phyloP scores from a whole-genome alignment of 768 basidiomycete species.

The Lactarius sp. region DNA sequence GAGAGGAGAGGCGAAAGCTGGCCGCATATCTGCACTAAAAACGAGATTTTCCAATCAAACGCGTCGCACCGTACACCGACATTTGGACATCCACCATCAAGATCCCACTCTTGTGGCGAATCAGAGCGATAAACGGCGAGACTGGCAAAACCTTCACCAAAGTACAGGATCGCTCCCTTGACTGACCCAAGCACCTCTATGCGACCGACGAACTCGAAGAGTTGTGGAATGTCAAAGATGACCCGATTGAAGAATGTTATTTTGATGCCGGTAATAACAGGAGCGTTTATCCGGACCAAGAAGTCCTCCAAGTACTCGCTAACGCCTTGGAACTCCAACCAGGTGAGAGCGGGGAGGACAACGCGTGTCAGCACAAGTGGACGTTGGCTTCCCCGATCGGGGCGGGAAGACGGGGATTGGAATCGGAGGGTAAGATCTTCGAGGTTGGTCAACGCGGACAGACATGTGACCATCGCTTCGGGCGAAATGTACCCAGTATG shows the following conservation, averaged over 20 bases:
- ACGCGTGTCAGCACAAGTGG: neutral
- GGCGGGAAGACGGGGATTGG: neutral
- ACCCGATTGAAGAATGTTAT: neutral
- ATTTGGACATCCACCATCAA: no score
- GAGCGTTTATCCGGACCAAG: neutral
- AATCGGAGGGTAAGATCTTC: neutral
- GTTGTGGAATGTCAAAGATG: neutral
- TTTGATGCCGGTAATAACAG: neutral
- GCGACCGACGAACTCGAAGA: neutral
- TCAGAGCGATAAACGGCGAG: neutral
- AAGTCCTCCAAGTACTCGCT: constrained; percentile 1
- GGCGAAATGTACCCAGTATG: neutral
- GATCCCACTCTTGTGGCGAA: no score
- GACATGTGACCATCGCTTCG: neutral
- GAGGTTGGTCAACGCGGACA: neutral
- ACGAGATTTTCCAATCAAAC: neutral
- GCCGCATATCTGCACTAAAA: neutral
- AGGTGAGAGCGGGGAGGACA: neutral
- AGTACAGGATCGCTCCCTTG: neutral
- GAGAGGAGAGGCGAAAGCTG: neutral
- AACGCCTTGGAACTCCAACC: neutral
- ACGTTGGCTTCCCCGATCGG: neutral
- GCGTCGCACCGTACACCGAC: neutral
- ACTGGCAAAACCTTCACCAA: neutral
- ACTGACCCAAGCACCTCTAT: neutral